These are phyloP conservation scores for Gastrolobium villosum DNA, from an alignment of 306 rosid species.

Conservation along the genomic window DNA sequence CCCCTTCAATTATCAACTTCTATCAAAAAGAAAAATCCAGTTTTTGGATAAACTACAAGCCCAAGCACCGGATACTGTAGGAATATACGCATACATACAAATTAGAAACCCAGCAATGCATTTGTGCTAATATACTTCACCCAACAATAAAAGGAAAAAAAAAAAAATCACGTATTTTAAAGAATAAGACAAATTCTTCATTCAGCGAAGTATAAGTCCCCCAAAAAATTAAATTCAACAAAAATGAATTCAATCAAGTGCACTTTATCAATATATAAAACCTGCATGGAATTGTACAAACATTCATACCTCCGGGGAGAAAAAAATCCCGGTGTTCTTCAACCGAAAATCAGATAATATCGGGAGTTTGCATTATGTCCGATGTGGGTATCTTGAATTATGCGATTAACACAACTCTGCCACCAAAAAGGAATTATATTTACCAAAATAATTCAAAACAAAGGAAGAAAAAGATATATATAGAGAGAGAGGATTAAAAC, in stretches of 20 bases:
- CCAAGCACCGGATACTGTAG: not conserved
- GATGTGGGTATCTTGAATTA: slow-evolving; percentile 17
- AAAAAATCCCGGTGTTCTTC: not conserved
- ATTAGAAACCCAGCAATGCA: slow-evolving; percentile 17
- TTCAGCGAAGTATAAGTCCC: not conserved
- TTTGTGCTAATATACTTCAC: slow-evolving; percentile 8
- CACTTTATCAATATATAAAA: not conserved
- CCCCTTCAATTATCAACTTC: too few species aligned
- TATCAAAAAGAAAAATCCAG: not conserved
- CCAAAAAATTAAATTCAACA: not conserved
- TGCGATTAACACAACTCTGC: slow-evolving; percentile 21
- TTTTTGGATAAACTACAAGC: not conserved
- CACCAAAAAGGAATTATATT: not conserved
- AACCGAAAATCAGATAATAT: slow-evolving; percentile 30
- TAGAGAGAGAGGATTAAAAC: slow-evolving; percentile 6
- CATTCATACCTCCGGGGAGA: slow-evolving; percentile 33
- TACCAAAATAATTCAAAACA: slow-evolving; percentile 4
- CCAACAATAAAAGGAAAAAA: not conserved
- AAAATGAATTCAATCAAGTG: not conserved
- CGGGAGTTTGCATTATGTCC: slow-evolving; percentile 7
- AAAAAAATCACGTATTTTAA: not conserved
- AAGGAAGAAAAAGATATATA: not conserved
- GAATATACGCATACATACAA: slow-evolving; percentile 9
- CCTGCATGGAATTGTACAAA: not conserved
- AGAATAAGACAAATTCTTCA: slow-evolving; percentile 19